Evolutionary conservation across 2,329 filamentous ascomycete genomes (phyloP).

Genomic region (Diaporthe sp.): DNA sequence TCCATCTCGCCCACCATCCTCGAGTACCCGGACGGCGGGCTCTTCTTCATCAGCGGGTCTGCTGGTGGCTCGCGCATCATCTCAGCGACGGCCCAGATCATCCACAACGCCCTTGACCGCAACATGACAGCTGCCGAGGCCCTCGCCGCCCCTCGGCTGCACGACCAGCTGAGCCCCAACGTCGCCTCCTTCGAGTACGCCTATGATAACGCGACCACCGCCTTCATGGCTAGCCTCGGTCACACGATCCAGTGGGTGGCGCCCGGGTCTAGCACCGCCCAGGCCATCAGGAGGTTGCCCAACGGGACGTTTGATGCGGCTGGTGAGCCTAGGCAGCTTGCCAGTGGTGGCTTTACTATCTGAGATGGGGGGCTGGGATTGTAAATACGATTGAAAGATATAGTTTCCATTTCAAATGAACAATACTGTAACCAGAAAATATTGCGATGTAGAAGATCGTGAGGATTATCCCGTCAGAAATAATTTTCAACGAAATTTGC

Average conservation of each 20-base stretch:
- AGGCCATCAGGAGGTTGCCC: constrained; percentile 72
- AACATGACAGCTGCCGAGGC: constrained; percentile 71
- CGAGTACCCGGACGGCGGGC: constrained; percentile 64
- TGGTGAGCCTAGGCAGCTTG: constrained; percentile 41
- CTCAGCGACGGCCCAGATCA: constrained; percentile 80
- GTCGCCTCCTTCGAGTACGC: constrained; percentile 75
- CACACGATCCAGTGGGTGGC: constrained; percentile 81
- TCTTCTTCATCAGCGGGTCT: constrained; percentile 80
- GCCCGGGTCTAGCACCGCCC: constrained; percentile 76
- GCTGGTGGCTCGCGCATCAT: constrained; percentile 89
- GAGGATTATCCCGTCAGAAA: too few species aligned
- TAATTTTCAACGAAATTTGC: too few species aligned
- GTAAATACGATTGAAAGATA: too few species aligned
- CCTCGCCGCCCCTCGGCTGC: constrained; percentile 76
- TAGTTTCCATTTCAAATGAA: too few species aligned
- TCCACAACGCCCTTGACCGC: constrained; percentile 81
- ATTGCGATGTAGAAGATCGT: too few species aligned
- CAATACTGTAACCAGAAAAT: too few species aligned
- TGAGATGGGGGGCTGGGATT: not conserved
- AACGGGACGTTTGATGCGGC: constrained; percentile 54
- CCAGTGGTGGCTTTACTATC: constrained; percentile 38
- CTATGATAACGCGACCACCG: constrained; percentile 76
- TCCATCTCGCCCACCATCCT: constrained; percentile 76
- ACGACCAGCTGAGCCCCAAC: constrained; percentile 87
- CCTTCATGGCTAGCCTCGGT: constrained; percentile 73